phyloP scores from a whole-genome alignment of 306 rosid species.

The Lupinus albus region DNA sequence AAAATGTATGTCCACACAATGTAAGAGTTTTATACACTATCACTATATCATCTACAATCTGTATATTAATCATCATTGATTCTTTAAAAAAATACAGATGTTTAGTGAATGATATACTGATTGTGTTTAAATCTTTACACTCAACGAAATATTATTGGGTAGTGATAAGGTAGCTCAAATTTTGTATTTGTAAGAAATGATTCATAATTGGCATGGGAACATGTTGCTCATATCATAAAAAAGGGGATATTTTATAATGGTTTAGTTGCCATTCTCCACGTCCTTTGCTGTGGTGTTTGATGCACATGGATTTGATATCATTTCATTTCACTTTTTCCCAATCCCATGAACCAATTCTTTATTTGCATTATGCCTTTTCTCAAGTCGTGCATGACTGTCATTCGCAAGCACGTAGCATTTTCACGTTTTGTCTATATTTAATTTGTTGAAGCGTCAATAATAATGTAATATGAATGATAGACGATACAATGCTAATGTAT shows the following conservation, averaged over 20 bases:
- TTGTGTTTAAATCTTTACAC: too few relatives aligned
- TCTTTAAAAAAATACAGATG: too few relatives aligned
- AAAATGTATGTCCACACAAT: too few relatives aligned
- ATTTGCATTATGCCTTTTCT: not conserved
- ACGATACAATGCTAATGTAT: too few relatives aligned
- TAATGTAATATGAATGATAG: too few relatives aligned
- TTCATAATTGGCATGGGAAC: conserved; percentile 32
- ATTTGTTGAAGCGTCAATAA: too few relatives aligned
- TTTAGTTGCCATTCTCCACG: conserved; percentile 16
- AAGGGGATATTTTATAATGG: conserved; percentile 12
- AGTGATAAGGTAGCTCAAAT: conserved; percentile 37
- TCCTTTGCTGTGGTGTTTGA: not conserved
- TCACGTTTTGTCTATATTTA: not conserved
- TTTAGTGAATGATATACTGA: too few relatives aligned
- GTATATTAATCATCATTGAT: too few relatives aligned
- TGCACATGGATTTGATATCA: not conserved
- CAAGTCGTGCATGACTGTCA: not conserved
- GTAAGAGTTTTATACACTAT: too few relatives aligned
- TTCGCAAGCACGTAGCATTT: not conserved
- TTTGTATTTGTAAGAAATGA: conserved; percentile 40
- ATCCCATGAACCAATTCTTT: not conserved
- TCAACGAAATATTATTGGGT: conserved; percentile 42
- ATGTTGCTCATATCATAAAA: conserved; percentile 16
- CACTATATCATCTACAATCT: too few relatives aligned
- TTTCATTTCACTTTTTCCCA: not conserved